Percentiles rank a stretch among this genome's conserved stretches.
phyloP scores from a whole-genome alignment of 306 rosid genomes.

The Cucumis sativus region DNA sequence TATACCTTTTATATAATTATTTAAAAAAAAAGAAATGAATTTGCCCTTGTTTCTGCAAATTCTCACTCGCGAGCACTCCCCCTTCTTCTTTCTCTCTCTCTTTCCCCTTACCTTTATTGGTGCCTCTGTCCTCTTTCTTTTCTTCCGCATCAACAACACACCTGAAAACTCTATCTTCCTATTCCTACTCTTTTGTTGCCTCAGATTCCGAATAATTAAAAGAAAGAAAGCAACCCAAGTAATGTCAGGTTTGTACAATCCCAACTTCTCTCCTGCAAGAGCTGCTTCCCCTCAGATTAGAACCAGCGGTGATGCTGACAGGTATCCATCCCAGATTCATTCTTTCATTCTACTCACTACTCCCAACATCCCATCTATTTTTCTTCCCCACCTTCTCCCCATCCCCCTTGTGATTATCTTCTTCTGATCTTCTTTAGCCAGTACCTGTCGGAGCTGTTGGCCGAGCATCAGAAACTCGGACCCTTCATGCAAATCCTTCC shows the following conservation, averaged over 20 bases:
- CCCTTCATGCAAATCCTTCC: conserved; percentile 91
- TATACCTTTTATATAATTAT: no score
- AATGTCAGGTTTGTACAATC: conserved; percentile 95
- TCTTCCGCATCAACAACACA: conserved; percentile 43
- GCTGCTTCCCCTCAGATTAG: conserved; percentile 98
- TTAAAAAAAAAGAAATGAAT: neutral
- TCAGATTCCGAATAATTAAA: conserved; percentile 30
- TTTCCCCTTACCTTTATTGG: conserved; percentile 39
- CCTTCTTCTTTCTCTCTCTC: neutral
- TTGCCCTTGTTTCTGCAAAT: neutral
- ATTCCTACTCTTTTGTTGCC: conserved; percentile 21
- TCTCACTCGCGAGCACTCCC: neutral
- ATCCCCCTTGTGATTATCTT: neutral
- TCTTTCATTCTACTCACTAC: neutral
- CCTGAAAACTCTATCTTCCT: conserved; percentile 34
- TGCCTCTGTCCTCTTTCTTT: conserved; percentile 41
- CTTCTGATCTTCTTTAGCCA: conserved; percentile 37
- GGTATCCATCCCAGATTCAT: conserved; percentile 23
- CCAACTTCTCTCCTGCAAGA: conserved; percentile 94
- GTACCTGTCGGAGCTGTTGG: conserved; percentile 79
- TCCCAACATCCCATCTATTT: no score
- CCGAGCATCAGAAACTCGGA: conserved; percentile 88
- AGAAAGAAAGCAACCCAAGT: neutral
- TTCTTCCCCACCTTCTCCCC: no score
- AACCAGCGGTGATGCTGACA: conserved; percentile 62